phyloP scores from a whole-genome alignment of 352 stramenopile genomes.

The Globisporangium solare region DNA sequence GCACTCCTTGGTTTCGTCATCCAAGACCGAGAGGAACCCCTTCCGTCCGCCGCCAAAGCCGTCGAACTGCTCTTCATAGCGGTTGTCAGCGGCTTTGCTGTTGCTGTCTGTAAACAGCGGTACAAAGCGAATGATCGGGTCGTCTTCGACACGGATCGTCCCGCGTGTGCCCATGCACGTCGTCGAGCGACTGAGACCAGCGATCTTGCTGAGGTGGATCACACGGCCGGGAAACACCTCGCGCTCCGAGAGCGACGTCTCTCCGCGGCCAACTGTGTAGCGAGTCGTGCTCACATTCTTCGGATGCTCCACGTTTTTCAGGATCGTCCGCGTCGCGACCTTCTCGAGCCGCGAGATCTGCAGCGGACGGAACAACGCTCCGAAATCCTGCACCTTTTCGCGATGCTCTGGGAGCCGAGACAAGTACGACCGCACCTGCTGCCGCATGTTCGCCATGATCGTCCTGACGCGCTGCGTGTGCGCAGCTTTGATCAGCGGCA shows the following conservation, averaged over 20 bases:
- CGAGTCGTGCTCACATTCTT: constrained; percentile 15
- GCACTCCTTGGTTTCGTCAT: constrained; percentile 67
- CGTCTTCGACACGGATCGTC: constrained; percentile 61
- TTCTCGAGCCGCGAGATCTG: constrained; percentile 41
- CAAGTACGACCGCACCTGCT: constrained; percentile 40
- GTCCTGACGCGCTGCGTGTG: constrained; percentile 24
- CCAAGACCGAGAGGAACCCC: constrained; percentile 39
- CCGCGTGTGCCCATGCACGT: constrained; percentile 52
- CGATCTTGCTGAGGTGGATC: constrained; percentile 38
- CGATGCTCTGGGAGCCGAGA: constrained; percentile 23
- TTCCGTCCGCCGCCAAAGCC: constrained; percentile 27
- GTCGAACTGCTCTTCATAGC: constrained; percentile 26
- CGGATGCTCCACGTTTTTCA: constrained; percentile 25
- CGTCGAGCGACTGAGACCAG: constrained; percentile 49
- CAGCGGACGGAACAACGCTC: constrained; percentile 18
- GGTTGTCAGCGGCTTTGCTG: constrained; percentile 19
- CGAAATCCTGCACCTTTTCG: constrained; percentile 18
- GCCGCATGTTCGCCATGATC: constrained; percentile 31
- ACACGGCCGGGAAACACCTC: constrained; percentile 28
- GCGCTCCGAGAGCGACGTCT: constrained; percentile 30
- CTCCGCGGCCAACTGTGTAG: constrained; percentile 46
- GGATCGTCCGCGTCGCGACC: constrained; percentile 35
- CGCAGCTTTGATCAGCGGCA: constrained; percentile 28
- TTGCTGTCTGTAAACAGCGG: constrained; percentile 39
- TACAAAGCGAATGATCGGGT: constrained; percentile 80